A percentile compares a stretch with the other conserved stretches of the same genome.
phyloP scores from a whole-genome alignment of 1,284 basidiomycete species.

The Microbotryomycetes sp. region DNA sequence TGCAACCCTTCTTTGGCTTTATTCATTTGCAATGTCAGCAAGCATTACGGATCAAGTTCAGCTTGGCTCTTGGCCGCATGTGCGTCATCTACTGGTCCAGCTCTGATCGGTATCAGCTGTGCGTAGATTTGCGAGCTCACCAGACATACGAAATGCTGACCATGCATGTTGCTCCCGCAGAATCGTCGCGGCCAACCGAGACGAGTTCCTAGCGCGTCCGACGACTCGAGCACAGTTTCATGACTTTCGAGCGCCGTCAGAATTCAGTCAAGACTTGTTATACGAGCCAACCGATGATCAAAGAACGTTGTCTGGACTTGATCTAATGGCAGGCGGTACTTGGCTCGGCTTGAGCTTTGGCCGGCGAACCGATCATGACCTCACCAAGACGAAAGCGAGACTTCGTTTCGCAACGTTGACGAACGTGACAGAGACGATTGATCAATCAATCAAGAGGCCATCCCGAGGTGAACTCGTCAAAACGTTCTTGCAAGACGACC shows the following conservation, averaged over 20 bases:
- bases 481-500: slow-evolving; percentile 3
- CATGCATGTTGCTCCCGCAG: too few relatives aligned
- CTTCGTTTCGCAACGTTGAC: slow-evolving; percentile 32
- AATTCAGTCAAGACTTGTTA: background rate
- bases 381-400: background rate
- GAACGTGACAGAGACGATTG: slow-evolving; percentile 31
- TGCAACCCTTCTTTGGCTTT: too few relatives aligned
- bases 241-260: background rate
- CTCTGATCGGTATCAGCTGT: slow-evolving; percentile 18
- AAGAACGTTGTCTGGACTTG: slow-evolving; percentile 27
- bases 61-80: slow-evolving; percentile 6
- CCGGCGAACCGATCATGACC: background rate
- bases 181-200: slow-evolving; percentile 32
- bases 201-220: slow-evolving; percentile 34
- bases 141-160: too few relatives aligned
- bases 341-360: slow-evolving; percentile 30
- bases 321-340: slow-evolving; percentile 33
- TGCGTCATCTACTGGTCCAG: slow-evolving; percentile 27
- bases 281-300: background rate
- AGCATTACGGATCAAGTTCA: too few relatives aligned
- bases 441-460: slow-evolving; percentile 9
- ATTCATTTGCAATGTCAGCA: too few relatives aligned
- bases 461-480: slow-evolving; percentile 20
- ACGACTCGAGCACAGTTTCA: slow-evolving; percentile 27
- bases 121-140: too few relatives aligned